Conservation (phyloP, 2,329 filamentous ascomycete species). For the Sclerotinia glacialis region DNA sequence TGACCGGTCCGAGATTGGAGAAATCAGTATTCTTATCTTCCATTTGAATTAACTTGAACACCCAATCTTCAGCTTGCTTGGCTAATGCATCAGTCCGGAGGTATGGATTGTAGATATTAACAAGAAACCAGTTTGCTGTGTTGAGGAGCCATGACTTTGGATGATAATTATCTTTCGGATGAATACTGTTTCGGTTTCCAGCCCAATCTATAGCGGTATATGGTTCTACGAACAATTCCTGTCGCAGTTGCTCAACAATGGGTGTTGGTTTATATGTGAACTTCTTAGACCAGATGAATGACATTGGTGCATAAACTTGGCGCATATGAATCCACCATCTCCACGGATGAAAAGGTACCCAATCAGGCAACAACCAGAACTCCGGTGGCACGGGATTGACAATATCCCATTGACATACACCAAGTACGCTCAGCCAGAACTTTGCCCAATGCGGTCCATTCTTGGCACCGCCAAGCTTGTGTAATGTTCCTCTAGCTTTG, state of each 20-base stretch:
- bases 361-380: constrained; percentile 88
- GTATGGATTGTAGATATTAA: constrained; percentile 77
- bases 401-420: constrained; percentile 82
- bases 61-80: constrained; percentile 73
- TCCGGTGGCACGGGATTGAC: constrained; percentile 94
- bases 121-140: constrained; percentile 71
- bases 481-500: constrained; percentile 77
- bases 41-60: constrained; percentile 78
- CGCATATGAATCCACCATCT: constrained; percentile 98
- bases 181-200: constrained; percentile 77
- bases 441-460: constrained; percentile 95
- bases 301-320: constrained; percentile 93
- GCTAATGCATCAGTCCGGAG: constrained; percentile 65
- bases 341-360: constrained; percentile 87
- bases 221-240: constrained; percentile 79
- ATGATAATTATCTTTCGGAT: constrained; percentile 80
- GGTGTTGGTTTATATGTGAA: constrained; percentile 76
- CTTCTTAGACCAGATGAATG: constrained; percentile 79
- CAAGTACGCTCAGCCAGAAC: constrained; percentile 85
- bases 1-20: constrained; percentile 83
- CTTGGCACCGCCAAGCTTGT: constrained; percentile 80
- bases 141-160: constrained; percentile 86
- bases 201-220: constrained; percentile 77
- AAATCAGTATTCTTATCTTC: constrained; percentile 94
- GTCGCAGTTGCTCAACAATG: constrained; percentile 66